Percentiles rank a stretch among this genome's conserved stretches.
phyloP scores from a whole-genome alignment of 2,329 filamentous ascomycete genomes.

The Xylariales sp. region DNA sequence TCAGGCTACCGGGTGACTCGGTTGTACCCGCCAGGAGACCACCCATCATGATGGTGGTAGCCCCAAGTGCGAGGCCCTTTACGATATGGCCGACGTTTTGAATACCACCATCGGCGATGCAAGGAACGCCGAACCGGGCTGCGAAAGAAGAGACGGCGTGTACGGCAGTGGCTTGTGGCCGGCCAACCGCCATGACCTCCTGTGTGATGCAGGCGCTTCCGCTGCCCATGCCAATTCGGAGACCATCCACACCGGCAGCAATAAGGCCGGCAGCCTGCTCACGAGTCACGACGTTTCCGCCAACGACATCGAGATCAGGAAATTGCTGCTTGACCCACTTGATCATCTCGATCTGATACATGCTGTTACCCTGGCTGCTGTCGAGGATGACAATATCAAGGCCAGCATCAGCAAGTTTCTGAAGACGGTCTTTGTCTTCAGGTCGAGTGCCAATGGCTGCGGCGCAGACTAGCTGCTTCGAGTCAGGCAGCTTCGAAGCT shows the following conservation, averaged over 20 bases:
- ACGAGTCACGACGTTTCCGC: conserved; percentile 95
- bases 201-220: conserved; percentile 98
- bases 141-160: conserved; percentile 88
- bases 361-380: conserved; percentile 95
- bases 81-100: conserved; percentile 99
- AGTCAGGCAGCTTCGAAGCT: conserved; percentile 91
- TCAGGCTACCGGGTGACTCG: conserved; percentile 75
- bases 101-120: conserved; percentile 95
- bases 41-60: conserved; percentile 98
- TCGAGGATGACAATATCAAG: conserved; percentile 94
- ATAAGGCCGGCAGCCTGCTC: conserved; percentile 93
- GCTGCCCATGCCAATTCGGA: conserved; percentile 98
- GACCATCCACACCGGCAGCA: conserved; percentile 88
- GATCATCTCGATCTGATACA: conserved; percentile 99
- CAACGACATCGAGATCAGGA: conserved; percentile 88
- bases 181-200: conserved; percentile 98
- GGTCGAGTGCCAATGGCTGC: conserved; percentile 93
- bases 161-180: conserved; percentile 90
- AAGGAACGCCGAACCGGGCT: conserved; percentile 89
- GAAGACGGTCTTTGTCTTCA: conserved; percentile 82
- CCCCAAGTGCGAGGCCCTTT: conserved; percentile 92
- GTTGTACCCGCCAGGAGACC: conserved; percentile 95
- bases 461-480: conserved; percentile 94
- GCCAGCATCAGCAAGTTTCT: conserved; percentile 87
- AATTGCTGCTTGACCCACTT: conserved; percentile 88